Evolutionary conservation across 129 eudicot species (phyloP).

Genomic region (Pseudognaphalium luteoalbum): DNA sequence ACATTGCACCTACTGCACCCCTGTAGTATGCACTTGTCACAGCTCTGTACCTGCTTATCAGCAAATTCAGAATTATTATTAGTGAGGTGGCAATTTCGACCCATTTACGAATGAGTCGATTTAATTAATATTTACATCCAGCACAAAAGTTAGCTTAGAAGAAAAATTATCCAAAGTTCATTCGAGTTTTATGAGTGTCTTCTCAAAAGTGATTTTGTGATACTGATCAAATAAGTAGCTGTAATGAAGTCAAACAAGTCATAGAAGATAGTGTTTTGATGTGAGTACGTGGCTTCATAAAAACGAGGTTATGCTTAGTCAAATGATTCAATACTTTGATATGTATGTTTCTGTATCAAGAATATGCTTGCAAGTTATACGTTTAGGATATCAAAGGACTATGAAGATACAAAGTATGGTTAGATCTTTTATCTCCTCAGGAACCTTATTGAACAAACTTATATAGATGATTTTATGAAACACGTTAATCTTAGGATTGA

Average conservation of each 20-base stretch:
- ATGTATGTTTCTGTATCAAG: not conserved
- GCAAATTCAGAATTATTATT: not conserved
- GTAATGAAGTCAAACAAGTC: not conserved
- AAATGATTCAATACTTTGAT: not conserved
- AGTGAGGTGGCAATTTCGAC: not conserved
- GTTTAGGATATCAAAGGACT: not conserved
- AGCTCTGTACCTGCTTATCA: conserved; percentile 61
- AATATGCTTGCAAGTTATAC: not conserved
- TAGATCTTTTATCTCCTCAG: too few species aligned
- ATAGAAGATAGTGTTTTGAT: not conserved
- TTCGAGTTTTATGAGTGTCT: not conserved
- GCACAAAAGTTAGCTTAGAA: not conserved
- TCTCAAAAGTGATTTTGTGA: too few species aligned
- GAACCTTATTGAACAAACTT: too few species aligned
- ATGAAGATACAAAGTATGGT: not conserved
- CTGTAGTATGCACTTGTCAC: conserved; percentile 80
- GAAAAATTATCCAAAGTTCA: not conserved
- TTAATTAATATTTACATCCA: too few species aligned
- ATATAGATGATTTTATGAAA: too few species aligned
- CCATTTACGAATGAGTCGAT: not conserved
- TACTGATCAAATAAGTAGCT: not conserved
- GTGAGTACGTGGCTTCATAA: not conserved
- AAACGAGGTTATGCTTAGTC: not conserved
- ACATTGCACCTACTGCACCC: conserved; percentile 73
- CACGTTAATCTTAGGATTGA: not conserved